Evolutionary conservation across 805 yeast genomes (phyloP), one percentile per base, ranked within the genome.

Genomic region (Candida argentea): DNA sequence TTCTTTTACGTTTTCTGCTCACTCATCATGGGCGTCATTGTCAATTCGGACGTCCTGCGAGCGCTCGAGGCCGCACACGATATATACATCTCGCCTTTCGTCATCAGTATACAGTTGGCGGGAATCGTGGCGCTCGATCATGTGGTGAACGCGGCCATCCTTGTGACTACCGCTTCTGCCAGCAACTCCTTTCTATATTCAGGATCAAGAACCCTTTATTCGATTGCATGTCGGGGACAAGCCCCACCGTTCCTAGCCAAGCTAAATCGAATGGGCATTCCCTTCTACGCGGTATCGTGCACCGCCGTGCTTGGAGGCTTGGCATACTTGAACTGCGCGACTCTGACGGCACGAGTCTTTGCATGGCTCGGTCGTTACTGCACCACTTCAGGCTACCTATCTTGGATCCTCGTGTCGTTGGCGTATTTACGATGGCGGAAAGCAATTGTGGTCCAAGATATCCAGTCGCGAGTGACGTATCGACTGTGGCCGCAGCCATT

Each of bases 91-190:
- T 75, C 86, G 12, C 91, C 94, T 1, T 83, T 78, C 43, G 91
- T 82, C 28, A 72, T 85, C 42, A 89, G 89, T 3, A 84, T 85
- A 85, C 67, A 65, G 52, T 65, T 63, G 31, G 55, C 83, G 43
- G 67, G 71, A 1, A 78, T 85, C 30, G 69, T 60, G 19, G 76
- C 69, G 0, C 59, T 84, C 26, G 93, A 93, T 18, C 71, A 77
- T 44, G 65, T 85, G 35, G 85, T 86, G 32, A 86, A 86, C 52
- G 93, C 73, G 1, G 70, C 83, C 17, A 65, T 85, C 31, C 62
- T 85, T 30, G 63, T 83, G 4, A 73, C 80, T 25, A 80, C 79
- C 8, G 56, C 61, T 13, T 57, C 64, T 5, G 61, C 56, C 27
- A 72, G 68, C 37, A 62, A 63, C 37, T 55, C 66, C 0, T 79